Evolutionary conservation across 176 grass and related monocot genomes (phyloP), one percentile per base, ranked within the genome.

Genomic region (Guadua angustifolia): DNA sequence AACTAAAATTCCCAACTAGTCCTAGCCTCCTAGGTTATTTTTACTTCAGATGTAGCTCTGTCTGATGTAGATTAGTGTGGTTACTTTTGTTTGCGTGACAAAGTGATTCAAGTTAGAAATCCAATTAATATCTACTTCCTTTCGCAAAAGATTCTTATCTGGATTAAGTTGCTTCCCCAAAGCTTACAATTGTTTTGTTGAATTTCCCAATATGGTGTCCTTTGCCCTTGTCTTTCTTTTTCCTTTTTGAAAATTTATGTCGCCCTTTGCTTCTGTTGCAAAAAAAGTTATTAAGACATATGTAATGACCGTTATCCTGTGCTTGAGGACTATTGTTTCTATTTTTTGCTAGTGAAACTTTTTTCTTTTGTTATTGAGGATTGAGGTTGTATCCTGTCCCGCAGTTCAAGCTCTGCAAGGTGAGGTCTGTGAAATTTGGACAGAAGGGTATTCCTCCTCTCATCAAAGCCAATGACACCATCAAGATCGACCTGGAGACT

Each of bases 381-480:
- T 18, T 19, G 33, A 19, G 11, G 4, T 40, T 19, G 14, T 52
- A 2, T 67, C 40, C 65, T 67, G 17, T 40, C 19, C 6, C 4
- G 19, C 63, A 86, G 67, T 87, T 81, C 77, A 87, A 87, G 51
- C 67, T 87, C 15, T 87, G 66, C 85, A 87, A 87, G 77, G 85
- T 87, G 1, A 50, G 69, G 40, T 87, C 85, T 39, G 68, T 81
- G 4, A 68, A 87, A 21, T 87, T 81, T 44, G 85, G 85, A 16
- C 55, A 87, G 77, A 87, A 87, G 58, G 85, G 77, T 43, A 75
- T 87, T 22, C 77, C 85, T 29, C 85, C 85, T 87, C 33, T 40
- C 39, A 87, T 87, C 69, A 82, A 87, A 21, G 85, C 85, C 2
- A 87, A 87, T 0, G 85, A 68, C 78, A 82, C 69, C 32, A 87